These are phyloP conservation scores for Immersiporthe knoxdaviesiana DNA, from an alignment of 2,329 filamentous ascomycete species.

Conservation along the genomic window DNA sequence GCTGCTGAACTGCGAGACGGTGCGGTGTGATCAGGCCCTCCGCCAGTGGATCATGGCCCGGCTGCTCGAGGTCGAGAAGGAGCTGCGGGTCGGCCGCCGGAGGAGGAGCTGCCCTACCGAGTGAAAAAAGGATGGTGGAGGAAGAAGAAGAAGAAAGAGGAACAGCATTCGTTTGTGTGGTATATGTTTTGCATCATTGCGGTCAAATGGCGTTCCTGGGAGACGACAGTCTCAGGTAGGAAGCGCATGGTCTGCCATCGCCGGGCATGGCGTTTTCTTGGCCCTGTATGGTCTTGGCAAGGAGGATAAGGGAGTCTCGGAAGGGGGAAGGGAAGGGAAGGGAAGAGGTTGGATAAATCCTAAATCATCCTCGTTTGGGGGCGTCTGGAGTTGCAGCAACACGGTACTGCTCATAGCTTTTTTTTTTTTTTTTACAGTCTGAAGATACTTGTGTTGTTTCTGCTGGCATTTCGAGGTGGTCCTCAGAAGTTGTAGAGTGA, in stretches of 20 bases:
- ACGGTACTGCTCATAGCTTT: neutral
- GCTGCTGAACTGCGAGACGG: conserved; percentile 62
- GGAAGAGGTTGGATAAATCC: neutral
- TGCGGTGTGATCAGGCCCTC: conserved; percentile 54
- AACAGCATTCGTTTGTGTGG: too few species aligned
- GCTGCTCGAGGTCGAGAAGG: conserved; percentile 63
- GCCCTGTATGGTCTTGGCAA: neutral
- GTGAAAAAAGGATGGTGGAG: conserved; percentile 31
- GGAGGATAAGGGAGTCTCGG: neutral
- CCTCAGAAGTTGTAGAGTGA: neutral
- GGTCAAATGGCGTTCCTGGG: neutral
- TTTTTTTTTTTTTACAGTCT: too few species aligned
- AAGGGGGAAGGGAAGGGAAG: neutral
- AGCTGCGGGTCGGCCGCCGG: conserved; percentile 57
- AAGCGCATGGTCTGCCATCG: conserved; percentile 1
- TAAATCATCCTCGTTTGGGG: neutral
- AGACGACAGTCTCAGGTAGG: neutral
- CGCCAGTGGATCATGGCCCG: conserved; percentile 63
- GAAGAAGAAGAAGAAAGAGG: neutral
- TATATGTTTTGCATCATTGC: neutral
- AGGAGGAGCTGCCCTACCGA: conserved; percentile 44
- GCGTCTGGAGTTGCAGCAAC: conserved; percentile 1
- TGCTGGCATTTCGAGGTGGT: neutral
- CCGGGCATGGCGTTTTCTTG: conserved; percentile 24
- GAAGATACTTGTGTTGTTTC: neutral